Percentiles rank a stretch among this genome's conserved stretches.
Conservation (phyloP, 1,284 basidiomycete species). For the Hemileccinum hortonii region DNA sequence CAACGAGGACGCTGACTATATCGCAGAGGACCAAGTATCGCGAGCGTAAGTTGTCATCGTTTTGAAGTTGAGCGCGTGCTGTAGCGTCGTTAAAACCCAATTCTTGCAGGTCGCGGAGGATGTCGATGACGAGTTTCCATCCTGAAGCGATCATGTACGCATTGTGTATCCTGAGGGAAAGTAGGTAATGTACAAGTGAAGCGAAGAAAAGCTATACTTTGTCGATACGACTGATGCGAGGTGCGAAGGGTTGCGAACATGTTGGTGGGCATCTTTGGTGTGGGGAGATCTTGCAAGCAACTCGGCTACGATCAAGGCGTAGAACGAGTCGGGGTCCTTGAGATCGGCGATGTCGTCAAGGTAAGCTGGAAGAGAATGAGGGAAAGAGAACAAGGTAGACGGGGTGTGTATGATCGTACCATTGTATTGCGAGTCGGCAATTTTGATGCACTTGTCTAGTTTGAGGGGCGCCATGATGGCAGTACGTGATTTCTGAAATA, state of each 20-base stretch:
- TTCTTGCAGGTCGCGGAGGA: slow-evolving; percentile 50
- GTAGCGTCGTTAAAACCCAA: slow-evolving; percentile 53
- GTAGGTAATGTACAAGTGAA: slow-evolving; percentile 1
- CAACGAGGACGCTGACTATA: slow-evolving; percentile 56
- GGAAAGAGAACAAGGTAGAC: neutral
- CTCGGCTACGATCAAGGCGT: slow-evolving; percentile 52
- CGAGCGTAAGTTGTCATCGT: slow-evolving; percentile 48
- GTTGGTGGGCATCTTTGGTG: slow-evolving; percentile 35
- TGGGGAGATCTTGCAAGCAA: slow-evolving; percentile 47
- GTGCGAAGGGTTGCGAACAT: slow-evolving; percentile 44
- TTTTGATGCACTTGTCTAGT: slow-evolving; percentile 59
- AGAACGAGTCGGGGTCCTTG: slow-evolving; percentile 61
- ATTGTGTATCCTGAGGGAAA: slow-evolving; percentile 64
- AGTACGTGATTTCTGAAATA: slow-evolving; percentile 48
- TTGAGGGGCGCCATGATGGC: slow-evolving; percentile 64
- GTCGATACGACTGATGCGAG: slow-evolving; percentile 58
- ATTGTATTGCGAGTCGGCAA: slow-evolving; percentile 68
- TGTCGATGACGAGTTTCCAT: slow-evolving; percentile 65
- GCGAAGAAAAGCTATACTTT: slow-evolving; percentile 42
- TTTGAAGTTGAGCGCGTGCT: slow-evolving; percentile 51
- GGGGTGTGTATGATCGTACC: slow-evolving; percentile 45
- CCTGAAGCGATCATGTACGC: slow-evolving; percentile 72
- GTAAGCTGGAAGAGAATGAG: slow-evolving; percentile 43
- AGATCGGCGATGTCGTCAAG: slow-evolving; percentile 66
- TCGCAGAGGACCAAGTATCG: slow-evolving; percentile 66